Conservation (phyloP, 2,329 filamentous ascomycete genomes). For the Cladobotryum mycophilum region DNA sequence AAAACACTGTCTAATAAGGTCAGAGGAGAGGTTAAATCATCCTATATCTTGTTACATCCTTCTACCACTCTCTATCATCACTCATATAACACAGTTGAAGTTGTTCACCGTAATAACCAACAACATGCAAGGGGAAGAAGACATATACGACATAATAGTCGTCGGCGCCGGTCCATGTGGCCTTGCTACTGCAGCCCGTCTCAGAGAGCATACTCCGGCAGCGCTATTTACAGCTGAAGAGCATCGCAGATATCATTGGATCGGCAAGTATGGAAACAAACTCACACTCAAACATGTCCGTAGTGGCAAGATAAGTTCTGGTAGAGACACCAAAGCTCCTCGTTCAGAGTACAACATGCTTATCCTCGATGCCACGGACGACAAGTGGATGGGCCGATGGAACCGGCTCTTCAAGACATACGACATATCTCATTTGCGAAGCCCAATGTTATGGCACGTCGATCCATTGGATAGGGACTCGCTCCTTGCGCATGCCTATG, state of each 20-base stretch:
- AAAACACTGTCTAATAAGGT: too few species aligned
- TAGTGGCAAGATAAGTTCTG: conserved; percentile 24
- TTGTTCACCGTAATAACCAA: not conserved
- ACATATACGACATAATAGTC: conserved; percentile 61
- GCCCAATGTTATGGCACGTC: conserved; percentile 78
- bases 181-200: conserved; percentile 64
- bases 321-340: not conserved
- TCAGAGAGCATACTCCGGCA: conserved; percentile 66
- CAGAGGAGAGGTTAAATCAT: too few species aligned
- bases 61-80: too few species aligned
- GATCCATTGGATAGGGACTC: conserved; percentile 71
- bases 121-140: conserved; percentile 18
- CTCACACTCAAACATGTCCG: conserved; percentile 49
- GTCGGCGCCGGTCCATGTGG: conserved; percentile 71
- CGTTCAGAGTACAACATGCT: conserved; percentile 40
- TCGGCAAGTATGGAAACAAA: conserved; percentile 56
- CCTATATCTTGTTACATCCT: too few species aligned
- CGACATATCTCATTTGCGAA: conserved; percentile 65
- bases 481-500: conserved; percentile 61
- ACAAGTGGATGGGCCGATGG: conserved; percentile 66
- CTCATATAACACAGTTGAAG: too few species aligned
- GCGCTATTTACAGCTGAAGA: conserved; percentile 80
- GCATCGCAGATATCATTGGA: conserved; percentile 75
- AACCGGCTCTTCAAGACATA: conserved; percentile 61
- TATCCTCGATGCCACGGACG: conserved; percentile 60